phyloP scores from a whole-genome alignment of 371 early-diverging fungal species.

The Syncephalastrum racemosum region DNA sequence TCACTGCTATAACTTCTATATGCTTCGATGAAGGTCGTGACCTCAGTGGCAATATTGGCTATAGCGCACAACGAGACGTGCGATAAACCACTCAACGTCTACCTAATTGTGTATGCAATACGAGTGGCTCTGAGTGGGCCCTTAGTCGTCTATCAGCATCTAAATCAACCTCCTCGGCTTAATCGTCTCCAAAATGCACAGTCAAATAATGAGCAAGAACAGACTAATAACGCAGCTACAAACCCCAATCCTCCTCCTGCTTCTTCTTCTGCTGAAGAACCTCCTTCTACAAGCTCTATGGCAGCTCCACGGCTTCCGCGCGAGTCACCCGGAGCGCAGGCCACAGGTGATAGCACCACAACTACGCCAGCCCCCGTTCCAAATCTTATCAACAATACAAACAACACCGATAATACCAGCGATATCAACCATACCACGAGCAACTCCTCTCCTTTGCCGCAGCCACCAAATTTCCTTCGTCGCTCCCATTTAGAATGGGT shows the following conservation, averaged over 20 bases:
- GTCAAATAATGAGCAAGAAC: not conserved
- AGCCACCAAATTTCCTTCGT: not conserved
- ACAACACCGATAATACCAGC: not conserved
- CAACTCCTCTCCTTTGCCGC: not conserved
- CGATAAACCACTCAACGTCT: slow-evolving; percentile 39
- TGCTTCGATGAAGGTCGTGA: slow-evolving; percentile 19
- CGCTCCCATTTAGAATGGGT: no score
- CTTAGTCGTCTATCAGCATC: slow-evolving; percentile 34
- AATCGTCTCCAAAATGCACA: not conserved
- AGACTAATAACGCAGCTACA: not conserved
- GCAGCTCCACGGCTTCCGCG: no score
- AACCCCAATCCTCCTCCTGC: not conserved
- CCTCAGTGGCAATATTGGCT: slow-evolving; percentile 22
- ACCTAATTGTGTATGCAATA: slow-evolving; percentile 35
- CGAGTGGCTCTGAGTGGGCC: slow-evolving; percentile 38
- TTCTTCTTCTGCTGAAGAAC: not conserved
- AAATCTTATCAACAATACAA: not conserved
- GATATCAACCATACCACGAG: no score
- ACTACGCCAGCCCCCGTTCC: no score
- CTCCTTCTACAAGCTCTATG: not conserved
- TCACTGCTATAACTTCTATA: not conserved
- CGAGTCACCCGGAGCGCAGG: no score
- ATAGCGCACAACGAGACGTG: slow-evolving; percentile 28
- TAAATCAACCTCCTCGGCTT: slow-evolving; percentile 13
- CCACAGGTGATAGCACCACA: no score